A percentile compares a stretch with the other conserved stretches of the same genome.
Evolutionary conservation across 139 green algal species (phyloP).

Genomic region (Astrephomene gubernaculifera): DNA sequence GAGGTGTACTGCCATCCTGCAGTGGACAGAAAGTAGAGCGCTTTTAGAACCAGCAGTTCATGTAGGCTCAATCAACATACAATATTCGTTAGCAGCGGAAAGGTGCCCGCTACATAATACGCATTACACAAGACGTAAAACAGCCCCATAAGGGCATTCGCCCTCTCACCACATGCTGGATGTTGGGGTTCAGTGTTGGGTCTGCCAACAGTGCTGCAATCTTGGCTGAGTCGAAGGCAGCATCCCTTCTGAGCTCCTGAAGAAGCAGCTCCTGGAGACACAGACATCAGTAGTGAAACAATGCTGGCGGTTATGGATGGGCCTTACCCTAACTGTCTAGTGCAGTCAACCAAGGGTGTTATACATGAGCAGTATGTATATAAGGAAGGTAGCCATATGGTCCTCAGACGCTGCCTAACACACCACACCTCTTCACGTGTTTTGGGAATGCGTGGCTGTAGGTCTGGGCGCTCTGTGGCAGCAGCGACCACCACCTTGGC

Average conservation of each 20-base stretch:
- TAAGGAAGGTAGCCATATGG: too few relatives aligned
- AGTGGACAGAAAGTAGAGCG: neutral
- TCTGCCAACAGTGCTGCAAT: neutral
- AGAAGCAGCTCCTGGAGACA: neutral
- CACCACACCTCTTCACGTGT: neutral
- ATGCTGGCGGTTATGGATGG: too few relatives aligned
- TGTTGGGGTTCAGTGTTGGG: neutral
- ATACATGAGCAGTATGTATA: too few relatives aligned
- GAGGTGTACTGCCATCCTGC: neutral
- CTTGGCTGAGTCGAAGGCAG: neutral
- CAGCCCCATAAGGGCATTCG: neutral
- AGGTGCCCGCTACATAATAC: neutral
- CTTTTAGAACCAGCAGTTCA: neutral
- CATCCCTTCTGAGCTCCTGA: neutral
- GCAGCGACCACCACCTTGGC: neutral
- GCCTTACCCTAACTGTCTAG: too few relatives aligned
- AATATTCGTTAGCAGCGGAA: neutral
- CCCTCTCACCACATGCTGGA: neutral
- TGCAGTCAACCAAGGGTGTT: too few relatives aligned
- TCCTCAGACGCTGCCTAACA: too few relatives aligned
- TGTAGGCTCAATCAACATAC: too few relatives aligned
- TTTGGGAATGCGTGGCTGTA: neutral
- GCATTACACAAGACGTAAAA: neutral
- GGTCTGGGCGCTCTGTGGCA: neutral
- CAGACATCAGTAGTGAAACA: neutral